Conservation (phyloP, 352 stramenopile species). For the Aphanomyces invadans region DNA sequence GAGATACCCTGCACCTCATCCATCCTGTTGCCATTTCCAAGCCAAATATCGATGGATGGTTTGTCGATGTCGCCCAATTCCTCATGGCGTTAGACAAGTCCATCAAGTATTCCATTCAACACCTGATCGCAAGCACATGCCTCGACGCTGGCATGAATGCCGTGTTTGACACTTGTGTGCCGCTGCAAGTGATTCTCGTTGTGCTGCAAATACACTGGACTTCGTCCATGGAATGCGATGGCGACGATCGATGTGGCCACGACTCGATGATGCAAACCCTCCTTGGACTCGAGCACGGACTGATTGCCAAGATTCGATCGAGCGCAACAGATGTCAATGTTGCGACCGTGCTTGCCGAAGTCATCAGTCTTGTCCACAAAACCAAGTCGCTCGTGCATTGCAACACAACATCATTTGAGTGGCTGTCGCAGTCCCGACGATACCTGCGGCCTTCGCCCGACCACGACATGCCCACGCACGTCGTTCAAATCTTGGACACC, state of each 20-base stretch:
- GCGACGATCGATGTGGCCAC: background rate
- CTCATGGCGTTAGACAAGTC: background rate
- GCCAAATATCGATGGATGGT: background rate
- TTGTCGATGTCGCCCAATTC: background rate
- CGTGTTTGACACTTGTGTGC: background rate
- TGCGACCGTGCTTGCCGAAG: constrained; percentile 1
- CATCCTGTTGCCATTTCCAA: background rate
- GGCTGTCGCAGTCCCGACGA: background rate
- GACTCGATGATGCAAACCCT: background rate
- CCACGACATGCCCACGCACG: constrained; percentile 6
- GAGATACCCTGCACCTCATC: background rate
- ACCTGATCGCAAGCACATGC: background rate
- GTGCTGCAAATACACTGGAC: constrained; percentile 1
- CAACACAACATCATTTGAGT: background rate
- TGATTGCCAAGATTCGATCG: background rate
- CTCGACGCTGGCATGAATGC: background rate
- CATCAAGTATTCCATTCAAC: background rate
- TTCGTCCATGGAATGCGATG: background rate
- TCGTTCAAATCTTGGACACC: constrained; percentile 8
- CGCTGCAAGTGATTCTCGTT: background rate
- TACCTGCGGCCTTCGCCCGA: background rate
- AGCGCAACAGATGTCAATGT: background rate
- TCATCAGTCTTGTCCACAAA: background rate
- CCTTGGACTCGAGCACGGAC: background rate
- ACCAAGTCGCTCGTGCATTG: background rate